phyloP scores from a whole-genome alignment of 2,329 filamentous ascomycete species.

The Trichoderma aggressivum region DNA sequence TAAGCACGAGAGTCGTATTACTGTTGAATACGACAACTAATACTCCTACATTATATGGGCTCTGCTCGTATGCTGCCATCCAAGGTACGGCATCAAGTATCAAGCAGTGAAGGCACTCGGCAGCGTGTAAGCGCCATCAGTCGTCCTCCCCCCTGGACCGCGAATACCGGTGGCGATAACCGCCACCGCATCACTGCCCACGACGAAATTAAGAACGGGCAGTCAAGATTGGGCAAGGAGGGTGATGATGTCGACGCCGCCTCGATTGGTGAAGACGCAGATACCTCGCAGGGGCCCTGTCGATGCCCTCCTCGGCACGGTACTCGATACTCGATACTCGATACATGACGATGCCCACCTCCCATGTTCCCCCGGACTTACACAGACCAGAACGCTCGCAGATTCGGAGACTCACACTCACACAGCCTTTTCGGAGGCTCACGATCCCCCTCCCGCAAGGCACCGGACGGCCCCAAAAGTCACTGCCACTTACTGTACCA shows the following conservation, averaged over 20 bases:
- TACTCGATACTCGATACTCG: too few relatives aligned
- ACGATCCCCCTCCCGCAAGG: neutral
- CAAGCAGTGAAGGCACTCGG: neutral
- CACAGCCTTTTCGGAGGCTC: neutral
- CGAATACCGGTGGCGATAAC: constrained; percentile 1
- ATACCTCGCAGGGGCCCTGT: neutral
- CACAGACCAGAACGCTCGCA: too few relatives aligned
- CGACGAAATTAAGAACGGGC: neutral
- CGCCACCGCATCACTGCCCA: neutral
- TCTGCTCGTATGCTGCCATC: neutral
- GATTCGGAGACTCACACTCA: too few relatives aligned
- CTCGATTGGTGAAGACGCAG: neutral
- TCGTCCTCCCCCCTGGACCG: neutral
- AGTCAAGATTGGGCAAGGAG: neutral
- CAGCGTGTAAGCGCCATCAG: constrained; percentile 2
- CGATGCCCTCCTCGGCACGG: neutral
- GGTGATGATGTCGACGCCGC: constrained; percentile 2
- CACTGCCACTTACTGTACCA: neutral
- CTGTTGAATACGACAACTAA: neutral
- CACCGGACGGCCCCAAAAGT: neutral
- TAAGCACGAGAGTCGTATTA: neutral
- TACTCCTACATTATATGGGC: neutral
- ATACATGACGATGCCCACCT: neutral
- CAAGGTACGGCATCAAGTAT: neutral
- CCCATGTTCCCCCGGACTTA: too few relatives aligned